A percentile compares a stretch with the other conserved stretches of the same genome.
These are phyloP conservation scores for Suhomyces terraborum DNA, from an alignment of 1,139 yeast species.

Conservation along the genomic window DNA sequence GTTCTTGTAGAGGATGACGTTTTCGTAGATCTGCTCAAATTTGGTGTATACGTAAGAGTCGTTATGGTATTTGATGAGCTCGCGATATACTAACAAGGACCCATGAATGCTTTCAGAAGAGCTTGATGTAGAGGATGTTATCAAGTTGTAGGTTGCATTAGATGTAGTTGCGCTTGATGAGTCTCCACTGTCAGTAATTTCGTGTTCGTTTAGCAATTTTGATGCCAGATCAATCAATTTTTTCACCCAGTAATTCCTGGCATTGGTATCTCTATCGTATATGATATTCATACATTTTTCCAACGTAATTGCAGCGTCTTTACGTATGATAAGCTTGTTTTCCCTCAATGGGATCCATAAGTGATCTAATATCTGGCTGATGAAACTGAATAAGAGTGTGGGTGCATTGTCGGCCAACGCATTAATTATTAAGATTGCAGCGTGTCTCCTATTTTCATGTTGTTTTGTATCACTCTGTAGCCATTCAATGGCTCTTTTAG, in stretches of 20 bases:
- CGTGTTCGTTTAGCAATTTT: slow-evolving; percentile 34
- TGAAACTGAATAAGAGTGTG: slow-evolving; percentile 74
- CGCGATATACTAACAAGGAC: slow-evolving; percentile 78
- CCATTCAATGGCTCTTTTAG: slow-evolving; percentile 89
- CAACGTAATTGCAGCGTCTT: slow-evolving; percentile 82
- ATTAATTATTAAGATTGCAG: slow-evolving; percentile 81
- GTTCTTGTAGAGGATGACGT: slow-evolving; percentile 72
- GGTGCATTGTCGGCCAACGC: slow-evolving; percentile 90
- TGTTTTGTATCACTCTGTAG: slow-evolving; percentile 77
- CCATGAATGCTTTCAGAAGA: slow-evolving; percentile 81
- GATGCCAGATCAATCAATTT: slow-evolving; percentile 65
- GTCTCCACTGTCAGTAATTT: slow-evolving; percentile 11
- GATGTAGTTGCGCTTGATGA: slow-evolving; percentile 18
- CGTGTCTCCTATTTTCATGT: slow-evolving; percentile 79
- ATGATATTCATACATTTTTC: slow-evolving; percentile 78
- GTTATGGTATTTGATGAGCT: slow-evolving; percentile 68
- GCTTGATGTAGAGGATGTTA: slow-evolving; percentile 31
- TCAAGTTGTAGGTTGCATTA: slow-evolving; percentile 27
- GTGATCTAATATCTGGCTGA: slow-evolving; percentile 75
- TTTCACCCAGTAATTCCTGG: slow-evolving; percentile 73
- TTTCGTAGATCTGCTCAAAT: slow-evolving; percentile 77
- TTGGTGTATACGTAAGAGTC: slow-evolving; percentile 51
- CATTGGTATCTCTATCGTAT: slow-evolving; percentile 72
- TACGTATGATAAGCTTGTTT: slow-evolving; percentile 68
- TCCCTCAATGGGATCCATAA: slow-evolving; percentile 90